These are phyloP conservation scores for Aphanoascus verrucosus DNA, from an alignment of 2,329 filamentous ascomycete species.

Conservation along the genomic window DNA sequence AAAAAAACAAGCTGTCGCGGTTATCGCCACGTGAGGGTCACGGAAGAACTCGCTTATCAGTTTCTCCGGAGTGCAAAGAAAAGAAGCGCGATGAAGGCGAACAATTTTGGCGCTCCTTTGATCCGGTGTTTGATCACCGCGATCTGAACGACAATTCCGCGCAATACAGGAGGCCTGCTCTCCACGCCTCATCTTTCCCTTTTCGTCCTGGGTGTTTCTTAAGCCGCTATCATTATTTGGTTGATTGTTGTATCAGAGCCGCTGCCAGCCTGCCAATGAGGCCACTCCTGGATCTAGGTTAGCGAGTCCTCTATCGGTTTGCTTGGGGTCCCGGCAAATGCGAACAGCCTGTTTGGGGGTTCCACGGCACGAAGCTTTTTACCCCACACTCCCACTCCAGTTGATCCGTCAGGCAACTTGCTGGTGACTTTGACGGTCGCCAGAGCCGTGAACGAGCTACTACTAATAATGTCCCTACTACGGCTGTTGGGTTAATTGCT, in stretches of 20 bases:
- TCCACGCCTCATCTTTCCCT: slow-evolving; percentile 1
- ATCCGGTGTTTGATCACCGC: not conserved
- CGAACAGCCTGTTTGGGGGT: not conserved
- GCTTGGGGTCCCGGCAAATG: no score
- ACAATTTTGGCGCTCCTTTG: no score
- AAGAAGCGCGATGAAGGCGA: not conserved
- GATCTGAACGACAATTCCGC: not conserved
- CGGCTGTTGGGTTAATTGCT: no score
- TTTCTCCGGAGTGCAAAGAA: not conserved
- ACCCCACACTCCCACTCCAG: no score
- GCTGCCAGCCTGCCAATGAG: no score
- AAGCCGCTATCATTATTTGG: not conserved
- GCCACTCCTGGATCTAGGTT: no score
- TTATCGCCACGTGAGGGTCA: slow-evolving; percentile 3
- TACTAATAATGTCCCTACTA: no score
- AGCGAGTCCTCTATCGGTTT: no score
- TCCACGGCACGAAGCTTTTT: not conserved
- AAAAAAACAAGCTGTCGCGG: not conserved
- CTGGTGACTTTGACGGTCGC: no score
- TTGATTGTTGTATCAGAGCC: not conserved
- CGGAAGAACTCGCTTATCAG: not conserved
- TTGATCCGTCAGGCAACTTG: no score
- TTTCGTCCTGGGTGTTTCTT: not conserved
- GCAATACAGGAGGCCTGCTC: not conserved
- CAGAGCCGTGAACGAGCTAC: no score